Base-by-base conservation (phyloP, 176 grass and related monocot species). In the Rhynchospora breviuscula region DNA sequence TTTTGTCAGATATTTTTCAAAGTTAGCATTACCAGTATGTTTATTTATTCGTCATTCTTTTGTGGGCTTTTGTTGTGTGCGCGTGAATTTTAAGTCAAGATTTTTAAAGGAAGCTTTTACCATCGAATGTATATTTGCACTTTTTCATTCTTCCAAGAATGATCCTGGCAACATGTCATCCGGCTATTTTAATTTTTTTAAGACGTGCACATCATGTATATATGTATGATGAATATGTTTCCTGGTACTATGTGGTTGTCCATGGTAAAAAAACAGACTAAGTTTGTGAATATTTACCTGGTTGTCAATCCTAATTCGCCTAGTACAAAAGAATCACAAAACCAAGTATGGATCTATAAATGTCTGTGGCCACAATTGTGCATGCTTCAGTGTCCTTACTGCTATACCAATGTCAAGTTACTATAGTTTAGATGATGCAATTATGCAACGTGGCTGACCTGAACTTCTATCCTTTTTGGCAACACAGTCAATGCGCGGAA, bases 401-500 rank as follows among this genome's bases (percentile, higher is more conserved):
- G 67, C 67, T 7, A 46, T 71, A 46, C 47, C 67, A 47, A 21
- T 71, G 43, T 46, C 67, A 10, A 46, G 43, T 71, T 22, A 8
- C 67, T 71, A 12, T 6, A 75, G 11, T 52, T 52, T 3, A 74
- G 45, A 14, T 7, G 21, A 53, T 75, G 21, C 71, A 76, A 76
- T 54, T 3, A 71, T 29, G 22, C 22, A 53, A 53, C 11, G 14
- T 56, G 17, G 72, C 71, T 54, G 2, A 49, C 19, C 60, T 88
- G 43, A 89, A 87, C 85, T 79, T 87, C 25, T 77, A 18, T 53
- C 52, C 80, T 88, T 85, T 84, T 76, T 91, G 90, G 76, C 91
- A 51, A 93, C 88, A 81, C 96, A 95, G 56, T 87, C 92, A 67
- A 95, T 90, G 90, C 90, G 85, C 84, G 96, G 96, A 45, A 93